These are phyloP conservation scores for Kwoniella heveanensis DNA, from an alignment of 768 basidiomycete genomes.

Conservation along the genomic window DNA sequence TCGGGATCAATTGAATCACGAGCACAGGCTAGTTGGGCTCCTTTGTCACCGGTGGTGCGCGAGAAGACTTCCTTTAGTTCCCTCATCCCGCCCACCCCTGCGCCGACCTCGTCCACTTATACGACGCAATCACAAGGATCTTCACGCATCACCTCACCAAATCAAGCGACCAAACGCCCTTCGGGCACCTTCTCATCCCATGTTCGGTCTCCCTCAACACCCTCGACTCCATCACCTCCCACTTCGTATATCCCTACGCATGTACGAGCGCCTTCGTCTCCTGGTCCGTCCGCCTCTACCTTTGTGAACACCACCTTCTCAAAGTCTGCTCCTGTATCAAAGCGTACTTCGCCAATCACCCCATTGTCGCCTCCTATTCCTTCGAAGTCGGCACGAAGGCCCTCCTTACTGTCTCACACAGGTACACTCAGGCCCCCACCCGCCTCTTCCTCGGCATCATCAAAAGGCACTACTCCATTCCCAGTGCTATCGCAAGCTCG, in stretches of 20 bases:
- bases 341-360: background rate
- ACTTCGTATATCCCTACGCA: constrained; percentile 1
- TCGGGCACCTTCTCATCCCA: background rate
- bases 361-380: background rate
- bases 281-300: background rate
- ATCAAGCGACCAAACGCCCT: background rate
- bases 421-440: background rate
- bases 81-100: background rate
- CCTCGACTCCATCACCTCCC: constrained; percentile 1
- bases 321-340: background rate
- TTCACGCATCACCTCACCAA: background rate
- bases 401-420: background rate
- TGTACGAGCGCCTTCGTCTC: constrained; percentile 11
- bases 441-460: background rate
- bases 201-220: constrained; percentile 10
- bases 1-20: background rate
- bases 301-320: background rate
- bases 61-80: background rate
- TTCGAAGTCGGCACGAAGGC: background rate
- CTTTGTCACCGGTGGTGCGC: background rate
- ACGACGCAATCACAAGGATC: background rate
- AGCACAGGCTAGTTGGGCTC: background rate
- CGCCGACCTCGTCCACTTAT: background rate
- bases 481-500: background rate
- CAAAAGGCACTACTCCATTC: background rate